A percentile compares a stretch with the other conserved stretches of the same genome.
These are phyloP conservation scores for Diospyros lotus DNA, from an alignment of 148 eudicot species.

Conservation along the genomic window DNA sequence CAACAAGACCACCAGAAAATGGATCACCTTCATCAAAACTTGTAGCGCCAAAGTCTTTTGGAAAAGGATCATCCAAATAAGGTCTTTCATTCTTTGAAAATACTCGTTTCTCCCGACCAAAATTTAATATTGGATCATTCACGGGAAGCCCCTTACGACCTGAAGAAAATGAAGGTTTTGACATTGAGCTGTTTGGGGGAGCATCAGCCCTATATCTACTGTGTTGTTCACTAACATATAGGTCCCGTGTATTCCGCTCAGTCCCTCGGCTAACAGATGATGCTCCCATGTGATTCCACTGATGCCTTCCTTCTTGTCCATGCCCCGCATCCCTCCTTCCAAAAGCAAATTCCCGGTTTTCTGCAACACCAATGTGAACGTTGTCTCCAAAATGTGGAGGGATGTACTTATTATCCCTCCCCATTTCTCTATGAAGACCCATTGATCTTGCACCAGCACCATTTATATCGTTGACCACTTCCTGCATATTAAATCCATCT, in stretches of 20 bases:
- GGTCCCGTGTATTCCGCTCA: conserved; percentile 37
- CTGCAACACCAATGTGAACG: conserved; percentile 27
- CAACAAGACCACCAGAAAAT: conserved; percentile 59
- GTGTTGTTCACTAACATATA: conserved; percentile 37
- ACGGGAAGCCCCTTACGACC: conserved; percentile 39
- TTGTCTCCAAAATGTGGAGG: conserved; percentile 40
- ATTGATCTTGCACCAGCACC: conserved; percentile 32
- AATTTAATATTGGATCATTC: conserved; percentile 43
- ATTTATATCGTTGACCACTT: conserved; percentile 24
- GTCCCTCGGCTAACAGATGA: conserved; percentile 34
- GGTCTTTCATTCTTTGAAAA: conserved; percentile 53
- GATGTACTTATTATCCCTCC: conserved; percentile 43
- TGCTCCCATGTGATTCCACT: conserved; percentile 38
- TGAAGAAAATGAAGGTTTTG: conserved; percentile 47
- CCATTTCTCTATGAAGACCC: conserved; percentile 27
- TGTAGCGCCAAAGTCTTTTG: conserved; percentile 35
- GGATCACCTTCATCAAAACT: conserved; percentile 71
- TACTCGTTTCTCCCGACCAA: conserved; percentile 51
- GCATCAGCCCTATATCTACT: conserved; percentile 37
- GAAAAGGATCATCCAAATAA: conserved; percentile 50
- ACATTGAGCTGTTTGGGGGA: conserved; percentile 32
- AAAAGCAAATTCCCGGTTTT: conserved; percentile 29
- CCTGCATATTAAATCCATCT: conserved; percentile 38
- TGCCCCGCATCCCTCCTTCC: conserved; percentile 55
- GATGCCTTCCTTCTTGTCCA: conserved; percentile 46